Evolutionary conservation across 2,329 filamentous ascomycete genomes (phyloP).

Genomic region (Chaetomium olivaceum): DNA sequence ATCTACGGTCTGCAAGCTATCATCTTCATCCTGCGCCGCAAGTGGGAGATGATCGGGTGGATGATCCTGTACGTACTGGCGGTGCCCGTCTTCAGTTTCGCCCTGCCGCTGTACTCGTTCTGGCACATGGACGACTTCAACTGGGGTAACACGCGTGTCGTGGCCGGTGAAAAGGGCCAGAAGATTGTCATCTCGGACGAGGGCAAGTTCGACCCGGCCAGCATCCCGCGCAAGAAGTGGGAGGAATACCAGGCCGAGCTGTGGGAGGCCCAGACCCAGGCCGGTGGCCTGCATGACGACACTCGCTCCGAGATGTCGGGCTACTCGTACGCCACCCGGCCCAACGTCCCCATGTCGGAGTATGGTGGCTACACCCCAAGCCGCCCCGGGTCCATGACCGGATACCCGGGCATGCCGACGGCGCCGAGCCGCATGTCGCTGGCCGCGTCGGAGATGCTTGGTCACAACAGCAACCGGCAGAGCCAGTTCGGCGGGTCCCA

Average conservation of each 20-base stretch:
- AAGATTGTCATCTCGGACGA: slow-evolving; percentile 94
- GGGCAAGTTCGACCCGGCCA: slow-evolving; percentile 92
- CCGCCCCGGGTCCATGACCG: slow-evolving; percentile 57
- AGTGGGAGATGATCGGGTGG: slow-evolving; percentile 99
- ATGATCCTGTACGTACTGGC: slow-evolving; percentile 95
- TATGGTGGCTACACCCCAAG: slow-evolving; percentile 62
- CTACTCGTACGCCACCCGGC: slow-evolving; percentile 90
- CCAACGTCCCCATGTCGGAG: slow-evolving; percentile 59
- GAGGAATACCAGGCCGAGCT: slow-evolving; percentile 98
- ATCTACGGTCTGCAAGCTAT: slow-evolving; percentile 96
- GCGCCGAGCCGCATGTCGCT: slow-evolving; percentile 70
- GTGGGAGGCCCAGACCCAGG: slow-evolving; percentile 80
- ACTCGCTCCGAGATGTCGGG: slow-evolving; percentile 86
- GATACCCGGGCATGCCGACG: slow-evolving; percentile 49
- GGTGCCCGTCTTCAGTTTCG: slow-evolving; percentile 88
- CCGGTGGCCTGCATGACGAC: slow-evolving; percentile 66
- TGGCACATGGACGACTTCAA: slow-evolving; percentile 99
- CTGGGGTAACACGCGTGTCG: slow-evolving; percentile 98
- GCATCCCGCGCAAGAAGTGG: slow-evolving; percentile 97
- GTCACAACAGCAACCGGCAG: slow-evolving; percentile 45
- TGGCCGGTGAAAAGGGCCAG: slow-evolving; percentile 89
- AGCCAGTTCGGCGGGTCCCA: slow-evolving; percentile 49
- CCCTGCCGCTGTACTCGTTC: slow-evolving; percentile 89
- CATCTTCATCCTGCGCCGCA: slow-evolving; percentile 93
- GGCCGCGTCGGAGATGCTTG: slow-evolving; percentile 66